Evolutionary conservation across 805 yeast genomes (phyloP), one percentile per base, ranked within the genome.

Genomic region (Geotrichum ghanense): DNA sequence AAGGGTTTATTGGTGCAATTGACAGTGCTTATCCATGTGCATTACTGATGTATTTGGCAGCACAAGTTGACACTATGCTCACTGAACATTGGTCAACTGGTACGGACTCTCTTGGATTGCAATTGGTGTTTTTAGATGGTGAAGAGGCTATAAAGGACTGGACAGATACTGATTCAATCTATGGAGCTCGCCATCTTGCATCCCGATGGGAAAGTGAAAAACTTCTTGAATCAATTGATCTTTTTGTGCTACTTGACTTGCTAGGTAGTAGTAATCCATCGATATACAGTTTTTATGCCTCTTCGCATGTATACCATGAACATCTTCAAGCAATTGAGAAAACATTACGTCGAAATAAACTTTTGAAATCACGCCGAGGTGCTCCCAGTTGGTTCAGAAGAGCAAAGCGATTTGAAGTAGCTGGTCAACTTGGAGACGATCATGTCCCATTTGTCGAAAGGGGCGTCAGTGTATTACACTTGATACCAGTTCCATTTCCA

Each of bases 1-100:
- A 60, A n/a, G 81, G 79, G 3, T 76, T 78, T 48, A 60, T 76
- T 25, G 83, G 83, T 4, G 83, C 80, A 1, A 73, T 68, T 23
- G 83, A 78, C 54, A 72, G 79, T 47, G 80, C 79, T 2, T 76
- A 71, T 1, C 74, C 82, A 1, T 75, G 81, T 56, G 76, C 75
- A 0, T 60, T 78, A 19, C 52, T 77, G 35, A 50, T 77, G 50
- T 73, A 72, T 50, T 52, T 72, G 1, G 72, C 78, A 3, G 57
- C 62, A 42, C 58, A 53, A 1, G 35, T 47, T 21, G 59, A 50
- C 39, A 51, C 44, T n/a, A 52, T 56, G 22, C 48, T 59, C 41
- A 48, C 50, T 16, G 35, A 25, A 20, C 53, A 52, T 23, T 58
- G 62, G 63, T 22, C 24, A 25, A 25, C 41, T 5, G 47, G 31